A percentile compares a stretch with the other conserved stretches of the same genome.
These are phyloP conservation scores for Rhizopogon vinicolor DNA, from an alignment of 768 basidiomycete species.

Conservation along the genomic window DNA sequence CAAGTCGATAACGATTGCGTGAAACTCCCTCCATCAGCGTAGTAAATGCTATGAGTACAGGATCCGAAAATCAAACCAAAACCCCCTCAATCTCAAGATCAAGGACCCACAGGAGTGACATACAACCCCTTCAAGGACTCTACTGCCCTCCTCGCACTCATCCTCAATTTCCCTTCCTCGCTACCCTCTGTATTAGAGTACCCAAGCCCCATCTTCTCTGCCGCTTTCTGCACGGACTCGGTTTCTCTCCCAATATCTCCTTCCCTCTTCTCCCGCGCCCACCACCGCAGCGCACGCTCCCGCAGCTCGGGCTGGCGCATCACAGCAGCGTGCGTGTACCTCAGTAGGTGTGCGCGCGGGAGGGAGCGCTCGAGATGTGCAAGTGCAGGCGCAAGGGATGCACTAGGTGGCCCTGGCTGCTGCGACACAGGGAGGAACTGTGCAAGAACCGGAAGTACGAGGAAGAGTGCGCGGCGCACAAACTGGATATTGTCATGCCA, in stretches of 20 bases:
- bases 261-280: conserved; percentile 50
- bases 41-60: neutral
- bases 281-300: conserved; percentile 46
- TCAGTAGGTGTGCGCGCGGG: conserved; percentile 48
- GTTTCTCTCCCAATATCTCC: conserved; percentile 47
- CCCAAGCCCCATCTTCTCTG: conserved; percentile 41
- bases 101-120: neutral
- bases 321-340: conserved; percentile 51
- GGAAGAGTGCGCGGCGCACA: conserved; percentile 53
- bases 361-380: conserved; percentile 33
- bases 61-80: no score
- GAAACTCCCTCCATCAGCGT: no score
- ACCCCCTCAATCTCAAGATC: neutral
- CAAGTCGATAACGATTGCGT: no score
- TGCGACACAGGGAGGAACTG: conserved; percentile 35
- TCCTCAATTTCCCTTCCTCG: conserved; percentile 21
- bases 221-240: conserved; percentile 40
- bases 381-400: conserved; percentile 15
- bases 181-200: conserved; percentile 20
- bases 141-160: conserved; percentile 20
- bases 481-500: conserved; percentile 61
- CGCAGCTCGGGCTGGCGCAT: conserved; percentile 49
- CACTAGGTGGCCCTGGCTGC: conserved; percentile 26
- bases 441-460: conserved; percentile 49
- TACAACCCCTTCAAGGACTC: conserved; percentile 22